A percentile compares a stretch with the other conserved stretches of the same genome.
phyloP scores from a whole-genome alignment of 495 filamentous ascomycete species.

The Daldinia decipiens region DNA sequence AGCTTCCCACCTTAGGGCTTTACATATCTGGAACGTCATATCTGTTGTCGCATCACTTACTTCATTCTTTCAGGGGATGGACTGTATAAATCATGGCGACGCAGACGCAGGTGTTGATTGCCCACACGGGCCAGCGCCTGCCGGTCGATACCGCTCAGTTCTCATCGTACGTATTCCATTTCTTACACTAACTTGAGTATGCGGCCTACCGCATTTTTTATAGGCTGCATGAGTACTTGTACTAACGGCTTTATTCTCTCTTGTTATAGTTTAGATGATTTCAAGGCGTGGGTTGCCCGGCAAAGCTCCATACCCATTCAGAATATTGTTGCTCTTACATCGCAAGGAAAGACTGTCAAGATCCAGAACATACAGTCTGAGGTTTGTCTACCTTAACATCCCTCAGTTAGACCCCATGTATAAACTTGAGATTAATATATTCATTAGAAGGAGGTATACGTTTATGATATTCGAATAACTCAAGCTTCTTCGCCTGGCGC shows the following conservation, averaged over 20 bases:
- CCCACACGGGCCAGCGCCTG: constrained; percentile 87
- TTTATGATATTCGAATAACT: constrained; percentile 81
- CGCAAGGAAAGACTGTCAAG: constrained; percentile 82
- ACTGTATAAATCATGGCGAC: constrained; percentile 62
- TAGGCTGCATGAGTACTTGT: constrained; percentile 5
- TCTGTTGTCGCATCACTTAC: constrained; percentile 23
- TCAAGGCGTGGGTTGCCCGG: constrained; percentile 77
- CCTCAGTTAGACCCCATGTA: neutral
- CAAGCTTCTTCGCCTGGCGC: constrained; percentile 55
- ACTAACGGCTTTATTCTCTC: constrained; percentile 26
- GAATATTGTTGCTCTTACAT: constrained; percentile 83
- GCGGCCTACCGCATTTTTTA: constrained; percentile 18
- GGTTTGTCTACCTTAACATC: constrained; percentile 57
- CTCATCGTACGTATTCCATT: constrained; percentile 67
- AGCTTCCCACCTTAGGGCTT: neutral
- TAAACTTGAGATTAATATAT: constrained; percentile 2
- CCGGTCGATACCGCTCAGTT: constrained; percentile 74
- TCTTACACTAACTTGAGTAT: neutral
- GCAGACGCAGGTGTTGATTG: constrained; percentile 84
- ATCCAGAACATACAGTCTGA: constrained; percentile 77
- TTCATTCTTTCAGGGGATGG: constrained; percentile 48
- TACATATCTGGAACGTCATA: constrained; percentile 1
- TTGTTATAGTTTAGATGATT: constrained; percentile 63
- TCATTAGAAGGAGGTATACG: constrained; percentile 80
- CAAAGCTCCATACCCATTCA: constrained; percentile 72